phyloP scores from a whole-genome alignment of 1,284 basidiomycete species.

The Tausonia pullulans region DNA sequence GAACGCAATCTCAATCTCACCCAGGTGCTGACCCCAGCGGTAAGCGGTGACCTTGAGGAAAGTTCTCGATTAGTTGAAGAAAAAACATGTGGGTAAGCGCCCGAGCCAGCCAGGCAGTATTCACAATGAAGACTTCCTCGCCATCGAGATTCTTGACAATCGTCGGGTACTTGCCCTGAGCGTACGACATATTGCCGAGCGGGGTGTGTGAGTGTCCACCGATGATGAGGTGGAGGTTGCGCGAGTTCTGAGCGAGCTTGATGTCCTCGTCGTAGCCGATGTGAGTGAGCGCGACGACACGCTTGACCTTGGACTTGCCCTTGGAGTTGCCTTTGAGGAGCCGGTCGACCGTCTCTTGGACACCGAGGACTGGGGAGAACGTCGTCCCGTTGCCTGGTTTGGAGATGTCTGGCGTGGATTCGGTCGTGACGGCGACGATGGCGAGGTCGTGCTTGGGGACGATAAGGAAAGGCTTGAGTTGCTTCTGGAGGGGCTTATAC shows the following conservation, averaged over 20 bases:
- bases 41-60: not conserved
- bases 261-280: slow-evolving; percentile 37
- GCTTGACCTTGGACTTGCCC: slow-evolving; percentile 23
- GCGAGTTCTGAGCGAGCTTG: slow-evolving; percentile 33
- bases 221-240: slow-evolving; percentile 26
- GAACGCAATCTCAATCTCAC: slow-evolving; percentile 37
- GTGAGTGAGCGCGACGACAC: slow-evolving; percentile 38
- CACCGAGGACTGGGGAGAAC: slow-evolving; percentile 22
- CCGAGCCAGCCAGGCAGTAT: slow-evolving; percentile 22
- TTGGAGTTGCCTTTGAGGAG: not conserved
- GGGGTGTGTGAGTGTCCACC: slow-evolving; percentile 39
- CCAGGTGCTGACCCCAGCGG: slow-evolving; percentile 39
- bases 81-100: not conserved
- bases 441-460: slow-evolving; percentile 36
- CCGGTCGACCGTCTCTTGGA: slow-evolving; percentile 11
- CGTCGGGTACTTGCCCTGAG: slow-evolving; percentile 37
- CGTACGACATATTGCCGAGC: slow-evolving; percentile 6
- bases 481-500: slow-evolving; percentile 28
- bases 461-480: slow-evolving; percentile 35
- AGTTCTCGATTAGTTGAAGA: not conserved
- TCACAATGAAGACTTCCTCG: slow-evolving; percentile 40
- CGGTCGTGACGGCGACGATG: slow-evolving; percentile 34
- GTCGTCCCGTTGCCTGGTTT: slow-evolving; percentile 11
- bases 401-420: slow-evolving; percentile 19
- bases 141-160: slow-evolving; percentile 36